Conservation (phyloP, 176 grass and related monocot species). For the Carex pumila region DNA sequence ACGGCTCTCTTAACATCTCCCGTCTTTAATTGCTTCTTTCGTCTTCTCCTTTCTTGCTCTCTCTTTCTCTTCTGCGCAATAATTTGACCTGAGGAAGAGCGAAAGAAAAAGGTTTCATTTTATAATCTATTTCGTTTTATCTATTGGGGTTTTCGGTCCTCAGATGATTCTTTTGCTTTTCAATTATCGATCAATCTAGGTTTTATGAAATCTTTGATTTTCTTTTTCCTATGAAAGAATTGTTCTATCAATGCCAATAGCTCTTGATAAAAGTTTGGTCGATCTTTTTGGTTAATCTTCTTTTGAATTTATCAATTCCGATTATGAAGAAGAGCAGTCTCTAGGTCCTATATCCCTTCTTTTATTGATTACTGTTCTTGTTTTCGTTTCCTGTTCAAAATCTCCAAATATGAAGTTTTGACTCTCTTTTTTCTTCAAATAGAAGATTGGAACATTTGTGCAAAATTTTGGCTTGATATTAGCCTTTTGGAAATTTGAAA, state of each 20-base stretch:
- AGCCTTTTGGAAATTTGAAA: not conserved
- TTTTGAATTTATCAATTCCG: too few relatives aligned
- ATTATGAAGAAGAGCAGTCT: too few relatives aligned
- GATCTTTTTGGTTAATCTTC: constrained; percentile 24
- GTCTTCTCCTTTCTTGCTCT: not conserved
- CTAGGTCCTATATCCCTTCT: too few relatives aligned
- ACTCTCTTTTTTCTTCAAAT: not conserved
- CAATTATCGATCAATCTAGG: not conserved
- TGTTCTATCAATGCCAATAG: not conserved
- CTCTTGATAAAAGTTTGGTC: not conserved
- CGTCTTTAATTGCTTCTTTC: not conserved
- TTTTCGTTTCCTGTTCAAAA: not conserved
- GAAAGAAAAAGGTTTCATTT: constrained; percentile 5
- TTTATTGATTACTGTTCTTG: not conserved
- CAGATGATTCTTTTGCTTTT: not conserved
- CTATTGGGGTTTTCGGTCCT: not conserved
- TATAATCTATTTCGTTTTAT: not conserved
- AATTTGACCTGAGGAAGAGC: constrained; percentile 9
- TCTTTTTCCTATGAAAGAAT: not conserved
- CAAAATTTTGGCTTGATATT: not conserved
- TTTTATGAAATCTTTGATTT: not conserved
- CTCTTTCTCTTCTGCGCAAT: not conserved
- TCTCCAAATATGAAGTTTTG: not conserved
- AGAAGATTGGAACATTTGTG: not conserved
- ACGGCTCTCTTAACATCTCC: not conserved